These are phyloP conservation scores for Basidiobolus meristosporus DNA, from an alignment of 371 early-diverging fungal genomes.

Conservation along the genomic window DNA sequence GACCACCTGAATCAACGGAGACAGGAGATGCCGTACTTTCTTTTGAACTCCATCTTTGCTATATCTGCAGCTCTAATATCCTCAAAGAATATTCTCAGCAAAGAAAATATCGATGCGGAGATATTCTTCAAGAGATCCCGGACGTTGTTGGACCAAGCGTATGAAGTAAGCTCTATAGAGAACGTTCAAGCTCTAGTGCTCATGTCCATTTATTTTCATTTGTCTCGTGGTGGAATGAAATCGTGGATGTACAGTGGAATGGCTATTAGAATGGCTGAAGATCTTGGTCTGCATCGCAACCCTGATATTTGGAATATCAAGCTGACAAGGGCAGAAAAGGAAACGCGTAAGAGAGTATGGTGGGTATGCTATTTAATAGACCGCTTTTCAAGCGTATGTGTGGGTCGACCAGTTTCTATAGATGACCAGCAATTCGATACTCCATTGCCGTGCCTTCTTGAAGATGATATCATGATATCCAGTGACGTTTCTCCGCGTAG, in stretches of 20 bases:
- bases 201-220: constrained; percentile 6
- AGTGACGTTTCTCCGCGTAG: too few species aligned
- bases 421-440: constrained; percentile 23
- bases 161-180: neutral
- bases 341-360: constrained; percentile 37
- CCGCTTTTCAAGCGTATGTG: constrained; percentile 15
- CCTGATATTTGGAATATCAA: constrained; percentile 13
- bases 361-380: constrained; percentile 38
- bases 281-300: constrained; percentile 40
- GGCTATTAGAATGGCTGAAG: constrained; percentile 38
- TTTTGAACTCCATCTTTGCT: constrained; percentile 51
- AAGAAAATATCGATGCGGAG: neutral
- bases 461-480: too few species aligned
- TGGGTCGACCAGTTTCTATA: constrained; percentile 24
- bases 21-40: constrained; percentile 10
- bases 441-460: neutral
- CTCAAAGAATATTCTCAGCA: neutral
- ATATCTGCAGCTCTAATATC: constrained; percentile 19
- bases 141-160: neutral
- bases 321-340: constrained; percentile 24
- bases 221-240: neutral
- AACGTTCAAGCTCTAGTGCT: constrained; percentile 5
- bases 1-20: constrained; percentile 8
- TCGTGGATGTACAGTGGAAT: constrained; percentile 18
- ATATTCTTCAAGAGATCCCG: neutral